These are phyloP conservation scores for Phyllosticta citrichinensis DNA, from an alignment of 2,329 filamentous ascomycete genomes.

Conservation along the genomic window DNA sequence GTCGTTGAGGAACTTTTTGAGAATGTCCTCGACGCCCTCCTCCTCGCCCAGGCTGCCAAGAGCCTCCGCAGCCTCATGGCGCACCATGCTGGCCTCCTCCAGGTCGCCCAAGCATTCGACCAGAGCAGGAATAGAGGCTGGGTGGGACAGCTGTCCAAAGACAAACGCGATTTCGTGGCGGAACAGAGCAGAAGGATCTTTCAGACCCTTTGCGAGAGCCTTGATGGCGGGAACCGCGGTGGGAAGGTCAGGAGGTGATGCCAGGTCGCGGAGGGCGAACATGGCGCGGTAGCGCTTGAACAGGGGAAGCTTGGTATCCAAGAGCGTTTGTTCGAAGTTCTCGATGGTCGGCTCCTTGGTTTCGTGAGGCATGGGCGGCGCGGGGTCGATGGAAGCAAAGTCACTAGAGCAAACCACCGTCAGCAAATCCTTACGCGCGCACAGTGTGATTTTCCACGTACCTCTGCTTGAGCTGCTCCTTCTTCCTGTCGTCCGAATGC, in stretches of 20 bases:
- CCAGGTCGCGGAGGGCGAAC: conserved; percentile 92
- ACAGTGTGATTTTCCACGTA: conserved; percentile 30
- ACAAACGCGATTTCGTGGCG: conserved; percentile 97
- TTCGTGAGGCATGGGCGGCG: conserved; percentile 72
- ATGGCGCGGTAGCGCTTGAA: conserved; percentile 95
- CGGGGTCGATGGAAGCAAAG: conserved; percentile 91
- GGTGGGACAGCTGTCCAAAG: conserved; percentile 91
- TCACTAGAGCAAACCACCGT: conserved; percentile 48
- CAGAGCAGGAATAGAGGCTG: conserved; percentile 89
- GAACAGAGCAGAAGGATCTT: conserved; percentile 83
- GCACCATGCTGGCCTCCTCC: conserved; percentile 87
- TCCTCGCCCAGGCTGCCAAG: conserved; percentile 89
- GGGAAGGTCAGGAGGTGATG: conserved; percentile 81
- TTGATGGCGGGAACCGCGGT: conserved; percentile 81
- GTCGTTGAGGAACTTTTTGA: conserved; percentile 79
- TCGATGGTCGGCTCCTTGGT: conserved; percentile 53
- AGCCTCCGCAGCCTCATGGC: conserved; percentile 94
- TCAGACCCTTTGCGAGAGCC: conserved; percentile 75
- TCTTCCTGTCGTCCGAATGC: conserved; percentile 49
- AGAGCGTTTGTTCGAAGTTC: conserved; percentile 63
- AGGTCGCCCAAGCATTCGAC: conserved; percentile 66
- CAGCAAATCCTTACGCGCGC: not conserved
- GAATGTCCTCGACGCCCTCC: conserved; percentile 76
- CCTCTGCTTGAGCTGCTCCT: conserved; percentile 75
- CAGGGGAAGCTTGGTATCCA: conserved; percentile 69